A percentile compares a stretch with the other conserved stretches of the same genome.
Conservation (phyloP, 768 basidiomycete genomes). For the Gymnopilus dilepis region DNA sequence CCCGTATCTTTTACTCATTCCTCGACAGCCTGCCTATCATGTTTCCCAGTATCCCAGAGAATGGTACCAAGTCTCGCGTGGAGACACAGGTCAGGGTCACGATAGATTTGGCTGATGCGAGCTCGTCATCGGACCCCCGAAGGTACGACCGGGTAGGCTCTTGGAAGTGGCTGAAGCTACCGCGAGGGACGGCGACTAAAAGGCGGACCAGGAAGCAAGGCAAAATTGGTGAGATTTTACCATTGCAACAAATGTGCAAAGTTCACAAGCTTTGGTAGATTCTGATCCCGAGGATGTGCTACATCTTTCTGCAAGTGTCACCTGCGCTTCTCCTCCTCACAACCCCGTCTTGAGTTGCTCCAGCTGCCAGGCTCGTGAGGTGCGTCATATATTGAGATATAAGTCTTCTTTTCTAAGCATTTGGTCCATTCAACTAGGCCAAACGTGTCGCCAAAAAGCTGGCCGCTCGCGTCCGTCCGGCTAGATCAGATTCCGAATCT, state of each 20-base stretch:
- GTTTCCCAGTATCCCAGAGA: conserved; percentile 81
- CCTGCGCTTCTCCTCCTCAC: conserved; percentile 82
- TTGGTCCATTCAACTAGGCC: conserved; percentile 52
- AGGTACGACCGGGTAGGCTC: conserved; percentile 85
- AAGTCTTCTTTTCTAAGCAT: background rate
- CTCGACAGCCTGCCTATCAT: conserved; percentile 72
- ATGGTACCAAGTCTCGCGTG: conserved; percentile 90
- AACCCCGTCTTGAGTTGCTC: conserved; percentile 80
- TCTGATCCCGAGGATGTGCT: conserved; percentile 72
- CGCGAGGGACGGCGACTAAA: conserved; percentile 84
- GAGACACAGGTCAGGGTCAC: conserved; percentile 92
- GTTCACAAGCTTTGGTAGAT: conserved; percentile 46
- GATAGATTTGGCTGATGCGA: conserved; percentile 76
- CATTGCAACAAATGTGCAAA: conserved; percentile 1
- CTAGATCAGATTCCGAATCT: conserved; percentile 76
- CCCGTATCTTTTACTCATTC: conserved; percentile 19
- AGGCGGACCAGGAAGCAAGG: conserved; percentile 83
- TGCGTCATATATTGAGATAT: conserved; percentile 34
- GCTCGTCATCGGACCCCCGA: conserved; percentile 60
- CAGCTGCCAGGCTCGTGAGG: conserved; percentile 90
- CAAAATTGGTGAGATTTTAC: conserved; percentile 63
- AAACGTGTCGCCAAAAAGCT: conserved; percentile 91
- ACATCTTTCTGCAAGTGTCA: conserved; percentile 72
- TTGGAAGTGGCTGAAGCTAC: conserved; percentile 88
- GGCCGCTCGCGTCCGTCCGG: conserved; percentile 81